Conservation (phyloP, 306 rosid genomes). For the Ziziphus jujuba region DNA sequence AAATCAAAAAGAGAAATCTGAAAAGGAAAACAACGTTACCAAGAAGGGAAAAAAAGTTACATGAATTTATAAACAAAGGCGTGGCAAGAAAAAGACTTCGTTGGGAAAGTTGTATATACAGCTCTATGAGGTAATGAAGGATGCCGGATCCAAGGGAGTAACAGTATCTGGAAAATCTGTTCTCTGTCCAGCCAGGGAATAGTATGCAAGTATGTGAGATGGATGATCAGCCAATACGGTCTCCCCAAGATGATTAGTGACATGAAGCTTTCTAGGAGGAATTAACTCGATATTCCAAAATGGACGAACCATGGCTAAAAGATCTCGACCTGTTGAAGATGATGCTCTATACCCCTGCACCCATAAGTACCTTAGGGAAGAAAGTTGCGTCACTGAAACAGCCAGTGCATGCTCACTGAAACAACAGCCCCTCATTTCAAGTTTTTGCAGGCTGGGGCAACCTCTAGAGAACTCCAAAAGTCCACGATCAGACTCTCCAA, state of each 20-base stretch:
- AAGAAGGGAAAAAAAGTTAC: constrained; percentile 18
- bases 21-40: constrained; percentile 39
- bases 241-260: constrained; percentile 22
- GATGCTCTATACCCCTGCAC: constrained; percentile 79
- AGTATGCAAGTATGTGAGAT: constrained; percentile 91
- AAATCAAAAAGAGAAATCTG: constrained; percentile 26
- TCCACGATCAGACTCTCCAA: constrained; percentile 83
- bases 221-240: constrained; percentile 50
- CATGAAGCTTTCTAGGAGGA: constrained; percentile 53
- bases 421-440: constrained; percentile 92
- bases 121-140: constrained; percentile 37
- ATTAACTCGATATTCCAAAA: constrained; percentile 90
- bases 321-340: constrained; percentile 62
- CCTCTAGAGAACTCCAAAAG: constrained; percentile 76
- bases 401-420: constrained; percentile 90
- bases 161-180: constrained; percentile 77
- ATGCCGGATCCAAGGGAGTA: constrained; percentile 51
- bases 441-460: constrained; percentile 88
- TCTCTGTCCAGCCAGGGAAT: constrained; percentile 97
- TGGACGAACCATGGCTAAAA: constrained; percentile 78
- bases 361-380: constrained; percentile 85
- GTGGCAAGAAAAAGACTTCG: constrained; percentile 10
- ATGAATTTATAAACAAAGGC: constrained; percentile 47
- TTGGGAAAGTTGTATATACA: constrained; percentile 43
- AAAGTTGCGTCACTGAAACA: constrained; percentile 55